Evolutionary conservation across 495 filamentous ascomycete genomes (phyloP).

Genomic region (Aspergillus affinis): DNA sequence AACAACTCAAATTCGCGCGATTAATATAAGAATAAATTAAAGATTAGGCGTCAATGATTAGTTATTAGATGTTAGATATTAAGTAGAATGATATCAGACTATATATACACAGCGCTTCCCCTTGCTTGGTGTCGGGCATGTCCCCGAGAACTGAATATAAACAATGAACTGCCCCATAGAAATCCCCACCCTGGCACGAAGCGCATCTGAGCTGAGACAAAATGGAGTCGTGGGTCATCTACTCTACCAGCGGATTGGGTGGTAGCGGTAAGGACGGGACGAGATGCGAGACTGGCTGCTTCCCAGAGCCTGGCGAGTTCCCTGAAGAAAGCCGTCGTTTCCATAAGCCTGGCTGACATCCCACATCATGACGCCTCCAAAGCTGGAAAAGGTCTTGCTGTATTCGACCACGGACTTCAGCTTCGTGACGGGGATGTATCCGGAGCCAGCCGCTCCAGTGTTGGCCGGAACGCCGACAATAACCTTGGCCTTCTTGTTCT

Average conservation of each 20-base stretch:
- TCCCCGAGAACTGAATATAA: not conserved
- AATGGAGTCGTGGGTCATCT: not conserved
- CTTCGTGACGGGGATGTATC: slow-evolving; percentile 50
- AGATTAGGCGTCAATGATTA: no score
- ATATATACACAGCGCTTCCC: slow-evolving; percentile 3
- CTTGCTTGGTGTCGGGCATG: not conserved
- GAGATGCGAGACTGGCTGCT: not conserved
- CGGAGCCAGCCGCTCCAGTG: slow-evolving; percentile 54
- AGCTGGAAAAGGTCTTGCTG: slow-evolving; percentile 54
- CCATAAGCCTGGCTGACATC: slow-evolving; percentile 62
- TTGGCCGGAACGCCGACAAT: slow-evolving; percentile 66
- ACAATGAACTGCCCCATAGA: not conserved
- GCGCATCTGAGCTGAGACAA: no score
- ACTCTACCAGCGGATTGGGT: not conserved
- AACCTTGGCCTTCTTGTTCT: slow-evolving; percentile 64
- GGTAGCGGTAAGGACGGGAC: not conserved
- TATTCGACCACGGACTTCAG: slow-evolving; percentile 51
- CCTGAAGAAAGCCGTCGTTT: slow-evolving; percentile 57
- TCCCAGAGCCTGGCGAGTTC: slow-evolving; percentile 31
- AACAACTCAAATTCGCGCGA: no score
- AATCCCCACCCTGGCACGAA: no score
- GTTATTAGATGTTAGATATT: no score
- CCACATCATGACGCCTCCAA: slow-evolving; percentile 74
- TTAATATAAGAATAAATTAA: no score
- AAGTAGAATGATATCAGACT: no score